Evolutionary conservation across 192 early-diverging fungal genomes (phyloP).

Genomic region (Phycomyces nitens): DNA sequence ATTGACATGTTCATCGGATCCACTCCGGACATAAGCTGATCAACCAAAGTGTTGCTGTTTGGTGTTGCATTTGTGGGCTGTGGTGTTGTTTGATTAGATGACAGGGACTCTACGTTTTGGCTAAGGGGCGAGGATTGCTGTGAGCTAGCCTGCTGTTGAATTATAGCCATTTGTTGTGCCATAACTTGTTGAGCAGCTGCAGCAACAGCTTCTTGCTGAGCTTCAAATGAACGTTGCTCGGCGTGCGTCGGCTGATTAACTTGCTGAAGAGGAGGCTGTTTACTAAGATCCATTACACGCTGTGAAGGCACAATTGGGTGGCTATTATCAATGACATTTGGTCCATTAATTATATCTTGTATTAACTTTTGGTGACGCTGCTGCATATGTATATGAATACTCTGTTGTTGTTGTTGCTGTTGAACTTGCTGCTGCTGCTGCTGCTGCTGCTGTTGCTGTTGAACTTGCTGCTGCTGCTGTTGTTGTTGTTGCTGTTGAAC

Average conservation of each 20-base stretch:
- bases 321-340: constrained; percentile 11
- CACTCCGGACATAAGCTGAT: neutral
- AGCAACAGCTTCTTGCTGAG: constrained; percentile 14
- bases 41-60: neutral
- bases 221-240: neutral
- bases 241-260: constrained; percentile 4
- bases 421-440: neutral
- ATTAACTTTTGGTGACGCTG: neutral
- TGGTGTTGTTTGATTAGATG: constrained; percentile 1
- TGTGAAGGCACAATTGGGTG: constrained; percentile 19
- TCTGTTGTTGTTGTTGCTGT: constrained; percentile 1
- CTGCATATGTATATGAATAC: neutral
- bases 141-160: constrained; percentile 1
- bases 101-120: neutral
- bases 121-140: neutral
- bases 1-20: constrained; percentile 12
- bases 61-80: constrained; percentile 7
- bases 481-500: constrained; percentile 11
- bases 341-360: constrained; percentile 9
- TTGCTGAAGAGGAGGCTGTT: constrained; percentile 7
- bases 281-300: constrained; percentile 4
- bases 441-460: neutral
- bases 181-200: constrained; percentile 6
- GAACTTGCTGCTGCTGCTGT: constrained; percentile 12
- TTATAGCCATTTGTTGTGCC: constrained; percentile 5